phyloP scores from a whole-genome alignment of 345 rosid genomes.

The Melastoma malabathricum region DNA sequence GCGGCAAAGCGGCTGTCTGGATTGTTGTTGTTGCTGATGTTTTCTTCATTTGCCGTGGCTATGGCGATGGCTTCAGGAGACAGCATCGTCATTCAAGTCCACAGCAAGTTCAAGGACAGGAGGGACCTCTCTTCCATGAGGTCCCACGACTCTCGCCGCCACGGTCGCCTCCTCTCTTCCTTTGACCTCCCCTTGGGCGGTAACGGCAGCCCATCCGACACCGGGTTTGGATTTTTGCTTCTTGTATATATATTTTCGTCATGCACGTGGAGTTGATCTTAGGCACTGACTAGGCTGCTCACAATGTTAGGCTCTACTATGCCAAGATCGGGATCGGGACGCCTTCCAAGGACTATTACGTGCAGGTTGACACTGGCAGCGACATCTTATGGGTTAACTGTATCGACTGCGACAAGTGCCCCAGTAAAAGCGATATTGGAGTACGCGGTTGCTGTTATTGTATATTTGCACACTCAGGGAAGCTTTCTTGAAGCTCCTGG shows the following conservation, averaged over 20 bases:
- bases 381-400: slow-evolving; percentile 89
- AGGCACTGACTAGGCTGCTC: no score
- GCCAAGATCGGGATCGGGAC: slow-evolving; percentile 54
- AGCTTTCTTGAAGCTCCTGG: no score
- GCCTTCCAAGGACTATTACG: slow-evolving; percentile 62
- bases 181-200: slow-evolving; percentile 65
- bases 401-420: slow-evolving; percentile 51
- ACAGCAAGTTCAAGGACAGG: slow-evolving; percentile 45
- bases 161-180: slow-evolving; percentile 47
- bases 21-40: background rate
- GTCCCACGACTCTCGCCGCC: slow-evolving; percentile 64
- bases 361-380: slow-evolving; percentile 93
- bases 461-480: no score
- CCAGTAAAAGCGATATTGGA: slow-evolving; percentile 52
- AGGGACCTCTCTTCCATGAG: slow-evolving; percentile 32
- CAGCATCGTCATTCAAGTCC: slow-evolving; percentile 45
- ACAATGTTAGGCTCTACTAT: slow-evolving; percentile 48
- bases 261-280: no score
- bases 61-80: slow-evolving; percentile 16
- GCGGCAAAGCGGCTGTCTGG: slow-evolving; percentile 8
- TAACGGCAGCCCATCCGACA: slow-evolving; percentile 48
- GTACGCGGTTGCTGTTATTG: slow-evolving; percentile 19
- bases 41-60: background rate
- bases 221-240: slow-evolving; percentile 32
- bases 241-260: no score